Evolutionary conservation across 2,329 filamentous ascomycete genomes (phyloP).

Genomic region (Hymenoscyphus salicellus): DNA sequence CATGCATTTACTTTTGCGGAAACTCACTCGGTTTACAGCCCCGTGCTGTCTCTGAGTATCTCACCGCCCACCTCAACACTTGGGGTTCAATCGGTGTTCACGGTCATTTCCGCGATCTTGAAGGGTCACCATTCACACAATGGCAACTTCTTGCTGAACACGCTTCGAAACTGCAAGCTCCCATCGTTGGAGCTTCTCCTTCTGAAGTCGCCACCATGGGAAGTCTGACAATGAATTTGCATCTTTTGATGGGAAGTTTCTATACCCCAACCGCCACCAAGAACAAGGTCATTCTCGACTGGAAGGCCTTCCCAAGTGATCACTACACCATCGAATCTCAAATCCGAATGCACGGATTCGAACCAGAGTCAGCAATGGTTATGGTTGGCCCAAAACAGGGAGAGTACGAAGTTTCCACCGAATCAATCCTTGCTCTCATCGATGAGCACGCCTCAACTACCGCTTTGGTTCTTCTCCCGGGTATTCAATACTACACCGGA

Average conservation of each 20-base stretch:
- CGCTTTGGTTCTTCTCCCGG: constrained; percentile 76
- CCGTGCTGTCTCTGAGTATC: constrained; percentile 59
- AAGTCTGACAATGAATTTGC: constrained; percentile 70
- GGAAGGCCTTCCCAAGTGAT: constrained; percentile 86
- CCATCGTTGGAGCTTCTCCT: constrained; percentile 69
- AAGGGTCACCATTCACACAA: constrained; percentile 63
- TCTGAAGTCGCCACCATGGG: constrained; percentile 85
- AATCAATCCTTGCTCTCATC: constrained; percentile 69
- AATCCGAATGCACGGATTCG: constrained; percentile 63
- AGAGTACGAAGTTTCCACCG: constrained; percentile 62
- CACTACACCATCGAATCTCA: constrained; percentile 84
- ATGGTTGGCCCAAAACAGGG: constrained; percentile 63
- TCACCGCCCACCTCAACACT: constrained; percentile 72
- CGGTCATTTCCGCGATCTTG: constrained; percentile 72
- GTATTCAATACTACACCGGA: constrained; percentile 89
- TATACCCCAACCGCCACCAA: constrained; percentile 59
- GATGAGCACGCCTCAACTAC: constrained; percentile 70
- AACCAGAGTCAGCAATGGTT: constrained; percentile 67
- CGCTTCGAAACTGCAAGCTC: constrained; percentile 66
- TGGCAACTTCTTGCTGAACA: constrained; percentile 80
- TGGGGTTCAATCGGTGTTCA: constrained; percentile 84
- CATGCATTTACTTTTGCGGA: constrained; percentile 78
- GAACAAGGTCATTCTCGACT: constrained; percentile 68
- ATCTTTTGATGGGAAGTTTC: constrained; percentile 68
- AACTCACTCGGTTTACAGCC: constrained; percentile 88